Evolutionary conservation across 192 early-diverging fungal species (phyloP), one percentile per base, ranked within the genome.

Genomic region (Geosiphon pyriformis): DNA sequence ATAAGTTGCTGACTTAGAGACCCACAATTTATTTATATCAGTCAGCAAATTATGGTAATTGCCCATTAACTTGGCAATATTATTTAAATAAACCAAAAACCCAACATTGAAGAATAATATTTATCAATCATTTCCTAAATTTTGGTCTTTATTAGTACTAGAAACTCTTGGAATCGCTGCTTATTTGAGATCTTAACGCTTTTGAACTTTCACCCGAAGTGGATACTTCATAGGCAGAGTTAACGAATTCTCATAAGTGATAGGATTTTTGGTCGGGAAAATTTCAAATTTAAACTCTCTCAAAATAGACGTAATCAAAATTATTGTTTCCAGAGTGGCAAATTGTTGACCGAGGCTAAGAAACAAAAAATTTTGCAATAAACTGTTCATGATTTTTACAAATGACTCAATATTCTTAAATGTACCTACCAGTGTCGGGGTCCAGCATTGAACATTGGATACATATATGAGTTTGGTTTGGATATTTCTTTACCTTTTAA

Each of bases 401-500:
- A 33, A n/a, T 48, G 2, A 46, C 46, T 62, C 26, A 59, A 11
- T n/a, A 59, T 35, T 35, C n/a, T 59, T 35, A 54, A 23, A 17
- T 33, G 42, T 31, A 65, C 64, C 27, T 26, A 65, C 64, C 75
- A 77, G 29, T 69, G 69, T 68, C 82, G 69, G 26, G 85, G 85
- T 49, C 85, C 85, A 33, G 78, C 80, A 34, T 86, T 74, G 75
- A 87, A 87, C 11, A 73, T 78, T 30, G 80, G 70, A 61, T 74
- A 87, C 68, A 80, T 77, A 63, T 67, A 82, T 33, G 70, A 71
- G 7, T 54, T 64, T 27, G 68, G 70, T 48, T 73, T 75, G 2
- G 48, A 58, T 10, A 72, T 57, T 53, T 76, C 68, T 6, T 25
- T 49, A 2, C 62, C 67, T 32, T 75, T 71, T 23, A 90, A 68